Conservation (phyloP, 1,284 basidiomycete species). For the Xerocomus nothofagi region DNA sequence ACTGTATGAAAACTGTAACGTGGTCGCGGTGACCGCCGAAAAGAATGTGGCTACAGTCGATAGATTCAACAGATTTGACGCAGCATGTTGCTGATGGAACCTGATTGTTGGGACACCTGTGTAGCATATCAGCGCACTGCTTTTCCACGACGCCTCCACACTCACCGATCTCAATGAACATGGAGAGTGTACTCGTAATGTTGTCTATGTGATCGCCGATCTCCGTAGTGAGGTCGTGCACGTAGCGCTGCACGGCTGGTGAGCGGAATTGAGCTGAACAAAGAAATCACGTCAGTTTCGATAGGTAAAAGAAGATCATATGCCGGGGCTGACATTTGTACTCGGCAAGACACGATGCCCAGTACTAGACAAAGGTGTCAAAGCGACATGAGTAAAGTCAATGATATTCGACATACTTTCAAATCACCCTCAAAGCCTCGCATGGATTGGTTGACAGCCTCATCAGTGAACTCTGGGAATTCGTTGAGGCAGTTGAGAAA, state of each 20-base stretch:
- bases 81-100: conserved; percentile 57
- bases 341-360: conserved; percentile 36
- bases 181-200: conserved; percentile 48
- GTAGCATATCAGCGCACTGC: conserved; percentile 25
- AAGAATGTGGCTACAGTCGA: conserved; percentile 63
- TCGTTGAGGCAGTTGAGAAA: conserved; percentile 56
- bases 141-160: conserved; percentile 20
- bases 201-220: conserved; percentile 57
- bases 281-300: conserved; percentile 16
- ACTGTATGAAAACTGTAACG: conserved; percentile 50
- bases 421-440: conserved; percentile 51
- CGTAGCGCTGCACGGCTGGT: conserved; percentile 53
- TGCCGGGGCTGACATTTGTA: conserved; percentile 34
- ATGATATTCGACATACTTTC: conserved; percentile 37
- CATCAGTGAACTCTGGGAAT: conserved; percentile 58
- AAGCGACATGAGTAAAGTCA: conserved; percentile 3
- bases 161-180: conserved; percentile 57
- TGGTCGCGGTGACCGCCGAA: conserved; percentile 58
- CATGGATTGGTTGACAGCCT: conserved; percentile 54
- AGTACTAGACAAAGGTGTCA: conserved; percentile 29
- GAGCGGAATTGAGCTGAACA: conserved; percentile 50
- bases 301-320: not conserved
- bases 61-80: conserved; percentile 51
- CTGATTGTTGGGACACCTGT: conserved; percentile 61
- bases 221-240: conserved; percentile 53